Percentiles rank a stretch among this genome's conserved stretches.
Evolutionary conservation across 441 rosid genomes (phyloP).

Genomic region (Populus trichocarpa): DNA sequence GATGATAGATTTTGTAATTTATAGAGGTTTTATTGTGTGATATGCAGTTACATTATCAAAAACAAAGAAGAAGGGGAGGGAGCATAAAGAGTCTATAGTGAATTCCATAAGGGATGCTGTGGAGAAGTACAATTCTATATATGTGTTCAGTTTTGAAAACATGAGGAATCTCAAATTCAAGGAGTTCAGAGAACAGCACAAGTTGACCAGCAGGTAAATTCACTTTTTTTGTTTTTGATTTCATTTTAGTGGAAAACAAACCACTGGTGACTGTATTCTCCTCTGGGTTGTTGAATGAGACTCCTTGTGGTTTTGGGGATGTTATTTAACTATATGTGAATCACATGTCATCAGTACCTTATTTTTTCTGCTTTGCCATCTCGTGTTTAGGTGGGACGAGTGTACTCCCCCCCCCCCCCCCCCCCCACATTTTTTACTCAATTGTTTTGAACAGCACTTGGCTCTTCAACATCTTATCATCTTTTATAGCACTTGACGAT

Average conservation of each 20-base stretch:
- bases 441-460: neutral
- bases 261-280: neutral
- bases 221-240: neutral
- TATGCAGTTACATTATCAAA: conserved; percentile 77
- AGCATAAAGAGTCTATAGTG: conserved; percentile 75
- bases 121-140: conserved; percentile 55
- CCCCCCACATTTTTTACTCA: neutral
- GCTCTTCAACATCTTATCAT: neutral
- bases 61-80: conserved; percentile 96
- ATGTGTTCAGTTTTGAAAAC: conserved; percentile 87
- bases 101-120: conserved; percentile 68
- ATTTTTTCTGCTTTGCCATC: neutral
- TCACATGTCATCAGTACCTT: neutral
- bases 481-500: neutral
- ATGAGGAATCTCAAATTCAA: conserved; percentile 96
- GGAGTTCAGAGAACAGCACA: conserved; percentile 89
- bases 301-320: neutral
- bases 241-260: neutral
- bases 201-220: conserved; percentile 63
- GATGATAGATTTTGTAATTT: neutral
- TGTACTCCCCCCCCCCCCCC: too few relatives aligned
- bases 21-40: neutral
- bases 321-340: neutral
- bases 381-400: neutral
- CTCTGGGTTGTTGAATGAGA: neutral